Conservation (phyloP, 768 basidiomycete genomes). For the Hypholoma fasciculare region DNA sequence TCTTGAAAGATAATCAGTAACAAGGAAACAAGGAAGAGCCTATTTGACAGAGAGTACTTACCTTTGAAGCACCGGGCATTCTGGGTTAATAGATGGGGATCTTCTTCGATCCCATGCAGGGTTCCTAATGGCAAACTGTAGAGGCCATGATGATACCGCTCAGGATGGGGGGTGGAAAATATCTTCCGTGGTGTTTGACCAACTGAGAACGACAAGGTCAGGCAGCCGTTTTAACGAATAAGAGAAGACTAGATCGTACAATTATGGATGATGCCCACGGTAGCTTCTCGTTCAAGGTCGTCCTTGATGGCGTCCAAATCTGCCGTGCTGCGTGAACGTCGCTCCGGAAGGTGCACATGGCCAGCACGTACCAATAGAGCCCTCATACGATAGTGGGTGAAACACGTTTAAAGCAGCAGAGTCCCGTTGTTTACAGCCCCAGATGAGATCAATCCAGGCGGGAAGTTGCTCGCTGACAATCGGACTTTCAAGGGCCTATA, state of each 20-base stretch:
- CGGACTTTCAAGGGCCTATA: slow-evolving; percentile 83
- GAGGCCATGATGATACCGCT: slow-evolving; percentile 70
- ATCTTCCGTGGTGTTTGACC: slow-evolving; percentile 92
- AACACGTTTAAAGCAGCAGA: slow-evolving; percentile 78
- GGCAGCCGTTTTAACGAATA: neutral
- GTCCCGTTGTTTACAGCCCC: slow-evolving; percentile 87
- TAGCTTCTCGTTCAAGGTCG: slow-evolving; percentile 86
- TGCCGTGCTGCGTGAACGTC: slow-evolving; percentile 20
- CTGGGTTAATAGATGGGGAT: slow-evolving; percentile 68
- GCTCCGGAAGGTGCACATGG: neutral
- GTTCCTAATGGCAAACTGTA: slow-evolving; percentile 70
- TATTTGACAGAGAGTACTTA: slow-evolving; percentile 20
- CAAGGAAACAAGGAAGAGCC: neutral
- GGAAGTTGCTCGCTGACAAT: slow-evolving; percentile 83
- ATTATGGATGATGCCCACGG: slow-evolving; percentile 94
- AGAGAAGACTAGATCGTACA: slow-evolving; percentile 44
- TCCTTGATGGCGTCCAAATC: slow-evolving; percentile 88
- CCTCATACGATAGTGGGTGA: slow-evolving; percentile 93
- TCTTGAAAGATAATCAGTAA: slow-evolving; percentile 31
- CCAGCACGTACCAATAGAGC: slow-evolving; percentile 64
- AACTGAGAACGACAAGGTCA: slow-evolving; percentile 42
- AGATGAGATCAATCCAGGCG: slow-evolving; percentile 93
- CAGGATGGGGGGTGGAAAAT: slow-evolving; percentile 76
- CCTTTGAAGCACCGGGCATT: slow-evolving; percentile 58
- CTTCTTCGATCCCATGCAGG: slow-evolving; percentile 81